phyloP scores from a whole-genome alignment of 2,329 filamentous ascomycete species.

The Aspergillus hiratsukae region DNA sequence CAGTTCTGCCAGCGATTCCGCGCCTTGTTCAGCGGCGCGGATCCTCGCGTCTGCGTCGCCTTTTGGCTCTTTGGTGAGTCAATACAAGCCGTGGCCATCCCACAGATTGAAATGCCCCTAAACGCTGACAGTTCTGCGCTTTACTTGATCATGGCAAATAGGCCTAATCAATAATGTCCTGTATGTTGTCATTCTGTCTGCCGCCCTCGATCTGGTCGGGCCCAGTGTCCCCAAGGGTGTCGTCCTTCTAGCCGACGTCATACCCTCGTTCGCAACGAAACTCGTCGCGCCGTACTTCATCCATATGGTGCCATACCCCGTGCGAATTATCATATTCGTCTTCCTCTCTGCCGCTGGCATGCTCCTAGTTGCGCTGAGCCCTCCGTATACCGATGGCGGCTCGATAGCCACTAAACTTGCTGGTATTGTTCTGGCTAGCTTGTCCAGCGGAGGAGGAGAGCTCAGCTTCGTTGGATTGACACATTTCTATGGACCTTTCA shows the following conservation, averaged over 20 bases:
- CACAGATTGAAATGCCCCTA: neutral
- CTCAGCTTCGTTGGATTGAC: slow-evolving; percentile 86
- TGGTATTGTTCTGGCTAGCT: slow-evolving; percentile 77
- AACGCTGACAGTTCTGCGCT: slow-evolving; percentile 2
- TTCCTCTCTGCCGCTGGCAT: slow-evolving; percentile 75
- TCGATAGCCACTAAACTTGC: slow-evolving; percentile 71
- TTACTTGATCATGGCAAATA: slow-evolving; percentile 31
- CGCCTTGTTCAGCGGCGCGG: slow-evolving; percentile 60
- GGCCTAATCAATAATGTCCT: slow-evolving; percentile 95
- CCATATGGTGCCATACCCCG: slow-evolving; percentile 73
- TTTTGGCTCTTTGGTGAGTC: slow-evolving; percentile 89
- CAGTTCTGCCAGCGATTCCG: slow-evolving; percentile 63
- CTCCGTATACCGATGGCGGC: slow-evolving; percentile 50
- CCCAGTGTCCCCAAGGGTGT: slow-evolving; percentile 80
- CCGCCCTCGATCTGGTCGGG: slow-evolving; percentile 91
- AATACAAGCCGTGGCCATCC: neutral
- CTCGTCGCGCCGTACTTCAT: slow-evolving; percentile 91
- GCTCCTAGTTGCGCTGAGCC: slow-evolving; percentile 80
- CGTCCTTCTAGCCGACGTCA: slow-evolving; percentile 86
- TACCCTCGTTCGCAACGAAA: slow-evolving; percentile 85
- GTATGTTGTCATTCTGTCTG: slow-evolving; percentile 93
- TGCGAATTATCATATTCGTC: slow-evolving; percentile 71
- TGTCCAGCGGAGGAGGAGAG: slow-evolving; percentile 83
- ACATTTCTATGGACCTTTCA: slow-evolving; percentile 85
- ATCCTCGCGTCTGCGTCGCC: slow-evolving; percentile 68